Evolutionary conservation across 768 basidiomycete genomes (phyloP), one percentile per base, ranked within the genome.

Genomic region (Asterophora parasitica): DNA sequence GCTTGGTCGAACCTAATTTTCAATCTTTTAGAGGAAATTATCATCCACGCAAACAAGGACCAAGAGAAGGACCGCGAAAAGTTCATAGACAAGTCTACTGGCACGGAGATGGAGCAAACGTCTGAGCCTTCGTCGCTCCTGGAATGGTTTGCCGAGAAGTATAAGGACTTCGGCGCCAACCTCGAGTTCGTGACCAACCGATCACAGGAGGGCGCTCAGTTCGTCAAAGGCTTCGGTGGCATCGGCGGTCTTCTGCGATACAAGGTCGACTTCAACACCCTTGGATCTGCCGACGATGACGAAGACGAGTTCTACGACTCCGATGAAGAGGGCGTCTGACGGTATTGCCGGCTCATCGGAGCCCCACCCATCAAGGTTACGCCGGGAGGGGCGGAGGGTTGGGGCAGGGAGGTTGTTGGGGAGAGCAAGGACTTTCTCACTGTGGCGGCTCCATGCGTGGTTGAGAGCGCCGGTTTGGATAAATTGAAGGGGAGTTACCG

Each of bases 91-190:
- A 94, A 95, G 68, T 88, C 89, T 3, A 99, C 94, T 12, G 86
- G 89, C 3, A 63, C 83, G 32, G 96, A 99, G 75, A 99, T 99
- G 96, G 96, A 99, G 64, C 85, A 88, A 65, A 68, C 69, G 7
- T 59, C 58, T 2, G 96, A 99, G 56, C 84, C 96, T 1, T 80
- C 88, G 60, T 75, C 88, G 41, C 78, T 98, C 8, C 82, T 99
- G 50, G 96, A 99, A 66, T 98, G 96, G 96, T 92, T 98, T 65
- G 86, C 96, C 37, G 96, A 98, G 65, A 92, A 94, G 64, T 99
- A 98, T 77, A 93, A 91, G 66, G 92, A 95, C 34, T 98, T 97
- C 62, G 96, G 95, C 52, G 91, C 95, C 43, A 85, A 85, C 57
- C 83, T 97, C 51, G 92, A 94, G 71, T 97, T 98, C 63, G 84